Base-by-base conservation (phyloP, 2,329 filamentous ascomycete genomes). In the Botrytis paeoniae region DNA sequence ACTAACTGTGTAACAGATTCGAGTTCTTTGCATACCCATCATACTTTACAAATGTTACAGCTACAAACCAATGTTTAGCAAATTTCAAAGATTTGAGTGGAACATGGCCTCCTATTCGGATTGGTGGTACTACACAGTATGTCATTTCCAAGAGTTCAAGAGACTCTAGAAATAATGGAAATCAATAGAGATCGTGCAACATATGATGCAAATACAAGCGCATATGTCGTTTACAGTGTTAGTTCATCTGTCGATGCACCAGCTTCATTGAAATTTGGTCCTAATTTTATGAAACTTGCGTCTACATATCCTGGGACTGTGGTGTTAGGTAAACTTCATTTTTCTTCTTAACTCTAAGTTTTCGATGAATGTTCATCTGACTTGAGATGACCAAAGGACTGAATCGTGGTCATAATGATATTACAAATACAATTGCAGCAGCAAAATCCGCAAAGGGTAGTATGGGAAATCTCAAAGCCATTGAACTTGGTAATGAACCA, bases 401-500 rank as follows among this genome's bases (percentile, higher is more conserved):
- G 43, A 89, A 89, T 76, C 83, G 87, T 54, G 84, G 86, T 1
- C 83, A 86, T 45, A 83, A 89, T 75, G 82, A 88, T 63, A 81
- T 87, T 29, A 77, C 80, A n/a, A 89, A 89, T 75, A 89, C 86
- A 0, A 85, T 89, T 48, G 82, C 82, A 0, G 87, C 87, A 0
- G 86, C 87, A 2, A 82, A 82, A 61, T 77, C 82, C 0, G 86
- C 84, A 0, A 82, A 84, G 16, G 76, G 75, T 2, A 77, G 81
- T n/a, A 85, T 88, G 76, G 75, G 74, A 7, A 89, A 87, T 74
- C 78, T 89, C 18, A 80, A 85, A 29, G 85, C 87, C 4, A 86
- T 89, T 48, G 87, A 89, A 76, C 81, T 89, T 1, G 87, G 87
- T 2, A 89, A 89, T 75, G 87, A 89, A 72, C 87, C 87, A 5